Evolutionary conservation across 805 yeast species (phyloP).

Genomic region (Ogataea saltuana): DNA sequence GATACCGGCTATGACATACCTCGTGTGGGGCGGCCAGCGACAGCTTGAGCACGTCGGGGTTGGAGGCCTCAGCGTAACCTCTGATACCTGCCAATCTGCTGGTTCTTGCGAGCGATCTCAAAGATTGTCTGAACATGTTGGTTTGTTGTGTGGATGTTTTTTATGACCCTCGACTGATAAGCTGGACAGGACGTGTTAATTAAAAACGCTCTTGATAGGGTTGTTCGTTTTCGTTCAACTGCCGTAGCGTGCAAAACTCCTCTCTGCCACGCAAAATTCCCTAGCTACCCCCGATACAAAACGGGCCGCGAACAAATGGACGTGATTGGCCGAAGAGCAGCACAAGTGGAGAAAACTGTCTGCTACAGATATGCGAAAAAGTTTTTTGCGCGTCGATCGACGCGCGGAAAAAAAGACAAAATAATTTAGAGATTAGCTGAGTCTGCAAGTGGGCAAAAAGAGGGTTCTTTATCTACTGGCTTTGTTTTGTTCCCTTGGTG

Average conservation of each 20-base stretch:
- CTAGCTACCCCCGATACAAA: slow-evolving; percentile 7
- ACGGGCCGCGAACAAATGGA: slow-evolving; percentile 11
- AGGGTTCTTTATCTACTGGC: too few species aligned
- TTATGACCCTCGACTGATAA: too few species aligned
- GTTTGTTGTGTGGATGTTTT: slow-evolving; percentile 2
- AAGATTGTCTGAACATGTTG: slow-evolving; percentile 60
- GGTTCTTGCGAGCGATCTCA: slow-evolving; percentile 61
- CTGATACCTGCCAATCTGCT: slow-evolving; percentile 63
- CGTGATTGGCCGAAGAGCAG: slow-evolving; percentile 13
- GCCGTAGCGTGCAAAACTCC: not conserved
- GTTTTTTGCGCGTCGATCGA: slow-evolving; percentile 28
- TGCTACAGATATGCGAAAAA: slow-evolving; percentile 6
- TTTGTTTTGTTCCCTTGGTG: not conserved
- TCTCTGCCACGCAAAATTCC: slow-evolving; percentile 9
- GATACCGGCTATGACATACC: slow-evolving; percentile 26
- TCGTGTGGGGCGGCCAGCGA: slow-evolving; percentile 91
- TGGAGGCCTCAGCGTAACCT: slow-evolving; percentile 78
- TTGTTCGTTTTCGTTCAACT: slow-evolving; percentile 1
- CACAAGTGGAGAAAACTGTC: slow-evolving; percentile 3
- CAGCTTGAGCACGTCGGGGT: slow-evolving; percentile 73
- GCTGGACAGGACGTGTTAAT: too few species aligned
- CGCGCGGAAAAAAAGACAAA: slow-evolving; percentile 17
- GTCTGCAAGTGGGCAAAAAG: not conserved
- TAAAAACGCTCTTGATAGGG: not conserved
- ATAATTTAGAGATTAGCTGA: not conserved